phyloP scores from a whole-genome alignment of 2,329 filamentous ascomycete genomes.

The Alternaria triticina region DNA sequence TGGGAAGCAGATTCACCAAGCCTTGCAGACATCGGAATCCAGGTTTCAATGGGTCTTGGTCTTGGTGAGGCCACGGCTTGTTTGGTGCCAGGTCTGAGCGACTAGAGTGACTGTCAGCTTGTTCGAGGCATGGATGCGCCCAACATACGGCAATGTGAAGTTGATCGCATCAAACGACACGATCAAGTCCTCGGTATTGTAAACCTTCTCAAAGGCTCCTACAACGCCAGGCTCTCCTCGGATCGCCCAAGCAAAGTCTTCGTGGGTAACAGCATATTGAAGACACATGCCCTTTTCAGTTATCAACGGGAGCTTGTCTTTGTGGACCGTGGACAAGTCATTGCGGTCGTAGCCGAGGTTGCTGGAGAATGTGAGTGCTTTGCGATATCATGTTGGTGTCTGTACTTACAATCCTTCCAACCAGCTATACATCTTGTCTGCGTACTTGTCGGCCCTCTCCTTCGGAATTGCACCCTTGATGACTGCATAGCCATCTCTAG shows the following conservation, averaged over 20 bases:
- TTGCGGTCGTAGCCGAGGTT: conserved; percentile 30
- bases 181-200: conserved; percentile 45
- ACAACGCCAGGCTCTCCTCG: conserved; percentile 49
- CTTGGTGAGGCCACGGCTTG: conserved; percentile 47
- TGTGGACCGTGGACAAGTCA: conserved; percentile 26
- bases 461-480: conserved; percentile 55
- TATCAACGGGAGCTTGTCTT: conserved; percentile 26
- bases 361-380: conserved; percentile 1
- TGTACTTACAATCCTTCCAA: conserved; percentile 42
- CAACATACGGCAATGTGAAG: conserved; percentile 33
- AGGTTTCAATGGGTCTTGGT: conserved; percentile 40
- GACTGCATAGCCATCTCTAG: conserved; percentile 38
- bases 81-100: conserved; percentile 33
- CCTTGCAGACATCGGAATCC: conserved; percentile 61
- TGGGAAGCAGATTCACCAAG: conserved; percentile 54
- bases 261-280: conserved; percentile 48
- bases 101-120: conserved; percentile 11
- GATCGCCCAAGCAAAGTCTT: conserved; percentile 52
- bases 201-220: conserved; percentile 33
- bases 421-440: conserved; percentile 32
- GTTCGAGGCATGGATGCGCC: background rate
- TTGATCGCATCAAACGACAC: conserved; percentile 50
- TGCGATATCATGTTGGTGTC: background rate
- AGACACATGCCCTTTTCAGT: conserved; percentile 31
- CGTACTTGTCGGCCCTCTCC: conserved; percentile 50